These are phyloP conservation scores for Hemileccinum rubropunctum DNA, from an alignment of 768 basidiomycete genomes.

Conservation along the genomic window DNA sequence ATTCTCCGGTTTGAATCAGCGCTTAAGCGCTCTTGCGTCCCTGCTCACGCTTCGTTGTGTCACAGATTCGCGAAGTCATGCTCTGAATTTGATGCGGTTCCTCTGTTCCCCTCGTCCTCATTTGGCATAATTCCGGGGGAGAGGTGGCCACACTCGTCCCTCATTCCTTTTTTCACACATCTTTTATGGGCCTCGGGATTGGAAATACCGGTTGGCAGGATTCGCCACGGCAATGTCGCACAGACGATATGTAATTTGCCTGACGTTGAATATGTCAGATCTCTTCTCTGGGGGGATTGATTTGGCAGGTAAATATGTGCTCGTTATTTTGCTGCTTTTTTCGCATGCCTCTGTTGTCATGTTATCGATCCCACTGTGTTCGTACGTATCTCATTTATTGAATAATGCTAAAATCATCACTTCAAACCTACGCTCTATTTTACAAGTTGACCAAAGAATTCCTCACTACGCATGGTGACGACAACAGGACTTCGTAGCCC, in stretches of 20 bases:
- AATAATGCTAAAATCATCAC: too few relatives aligned
- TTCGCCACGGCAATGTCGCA: background rate
- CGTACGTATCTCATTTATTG: background rate
- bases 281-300: background rate
- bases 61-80: constrained; percentile 52
- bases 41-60: background rate
- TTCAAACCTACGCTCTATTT: too few relatives aligned
- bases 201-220: background rate
- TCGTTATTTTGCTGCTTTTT: background rate
- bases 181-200: background rate
- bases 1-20: constrained; percentile 3
- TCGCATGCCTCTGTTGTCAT: background rate
- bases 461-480: too few relatives aligned
- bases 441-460: too few relatives aligned
- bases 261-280: background rate
- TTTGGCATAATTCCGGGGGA: background rate
- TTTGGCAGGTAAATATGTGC: background rate
- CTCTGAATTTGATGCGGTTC: constrained; percentile 30
- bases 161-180: background rate
- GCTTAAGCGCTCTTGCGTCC: background rate
- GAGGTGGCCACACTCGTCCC: background rate
- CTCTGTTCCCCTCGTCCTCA: background rate
- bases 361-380: background rate
- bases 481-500: too few relatives aligned
- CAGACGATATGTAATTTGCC: background rate